Evolutionary conservation across 1,139 yeast genomes (phyloP).

Genomic region (Diutina rugosa): DNA sequence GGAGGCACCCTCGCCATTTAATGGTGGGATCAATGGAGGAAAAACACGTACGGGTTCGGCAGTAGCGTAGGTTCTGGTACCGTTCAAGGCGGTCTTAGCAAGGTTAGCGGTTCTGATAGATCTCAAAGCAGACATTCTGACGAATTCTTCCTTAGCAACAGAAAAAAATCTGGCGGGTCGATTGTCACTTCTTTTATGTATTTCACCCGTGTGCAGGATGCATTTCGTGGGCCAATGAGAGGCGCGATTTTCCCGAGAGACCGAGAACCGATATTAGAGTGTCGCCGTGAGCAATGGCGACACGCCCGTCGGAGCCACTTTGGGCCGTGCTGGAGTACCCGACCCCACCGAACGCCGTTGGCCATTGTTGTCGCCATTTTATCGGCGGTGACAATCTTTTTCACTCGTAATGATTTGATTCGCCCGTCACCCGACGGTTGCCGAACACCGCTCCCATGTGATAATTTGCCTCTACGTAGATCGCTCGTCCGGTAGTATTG

Average conservation of each 20-base stretch:
- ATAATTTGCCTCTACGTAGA: background rate
- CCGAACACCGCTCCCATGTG: background rate
- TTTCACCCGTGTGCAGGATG: background rate
- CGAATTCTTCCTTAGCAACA: background rate
- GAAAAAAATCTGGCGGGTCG: background rate
- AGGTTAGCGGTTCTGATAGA: background rate
- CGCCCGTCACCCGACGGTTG: background rate
- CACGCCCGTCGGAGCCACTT: background rate
- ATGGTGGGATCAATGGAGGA: background rate
- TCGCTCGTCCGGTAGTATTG: background rate
- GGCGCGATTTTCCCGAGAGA: background rate
- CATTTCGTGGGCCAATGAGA: background rate
- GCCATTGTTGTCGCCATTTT: background rate
- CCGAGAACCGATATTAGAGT: background rate
- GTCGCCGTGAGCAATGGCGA: background rate
- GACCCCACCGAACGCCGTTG: background rate
- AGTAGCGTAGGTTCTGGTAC: slow-evolving; percentile 35
- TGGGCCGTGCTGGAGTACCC: background rate
- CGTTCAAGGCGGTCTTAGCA: slow-evolving; percentile 8
- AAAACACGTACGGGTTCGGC: slow-evolving; percentile 33
- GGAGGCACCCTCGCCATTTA: background rate
- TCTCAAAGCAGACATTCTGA: slow-evolving; percentile 1
- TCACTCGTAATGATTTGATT: background rate
- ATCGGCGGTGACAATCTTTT: background rate
- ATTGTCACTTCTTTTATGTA: background rate